Evolutionary conservation across 495 filamentous ascomycete genomes (phyloP), one percentile per base, ranked within the genome.

Genomic region (Haplographium delicatum): DNA sequence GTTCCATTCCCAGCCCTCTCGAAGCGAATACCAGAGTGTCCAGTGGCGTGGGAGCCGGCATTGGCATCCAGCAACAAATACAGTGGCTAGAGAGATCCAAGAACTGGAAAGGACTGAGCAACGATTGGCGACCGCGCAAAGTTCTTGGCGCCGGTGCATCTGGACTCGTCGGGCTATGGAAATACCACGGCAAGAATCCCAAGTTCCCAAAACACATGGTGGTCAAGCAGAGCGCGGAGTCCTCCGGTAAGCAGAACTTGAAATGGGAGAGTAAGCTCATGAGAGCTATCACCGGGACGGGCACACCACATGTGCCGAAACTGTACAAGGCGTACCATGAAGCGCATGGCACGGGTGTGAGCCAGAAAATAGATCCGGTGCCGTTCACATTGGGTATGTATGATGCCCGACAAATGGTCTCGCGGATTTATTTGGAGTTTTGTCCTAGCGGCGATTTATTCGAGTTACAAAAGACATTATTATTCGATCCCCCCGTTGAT

Each of bases 61-160:
- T n/a, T n/a, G n/a, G n/a, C n/a, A n/a, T n/a, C n/a, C n/a, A n/a
- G 5, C 27, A 22, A 34, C 39, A 51, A 34, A 22, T 24, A 13
- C 5, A 24, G 9, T 51, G 48, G 48, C 39, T 51, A 1, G 38
- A 43, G 11, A 25, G 39, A 9, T 51, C 48, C 2, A 20, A 44
- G 20, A 37, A 22, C 13, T 51, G 48, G 27, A 8, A 13, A 5
- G 27, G 24, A 19, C 16, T 44, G 13, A 23, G 27, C 7, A 7
- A 19, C 1, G 13, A 3, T 2, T 42, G 47, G 47, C 22, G 30
- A 15, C 23, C 47, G 9, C 22, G 4, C 6, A 31, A 33, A 9
- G n/a, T 51, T 5, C 39, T 51, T 20, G 39, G 48, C 5, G 1
- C 9, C 1, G 48, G 48, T 1, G 20, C 11, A 4, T 13, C 22